Base-by-base conservation (phyloP, 257 asterid genomes). In the Datura wrightii region DNA sequence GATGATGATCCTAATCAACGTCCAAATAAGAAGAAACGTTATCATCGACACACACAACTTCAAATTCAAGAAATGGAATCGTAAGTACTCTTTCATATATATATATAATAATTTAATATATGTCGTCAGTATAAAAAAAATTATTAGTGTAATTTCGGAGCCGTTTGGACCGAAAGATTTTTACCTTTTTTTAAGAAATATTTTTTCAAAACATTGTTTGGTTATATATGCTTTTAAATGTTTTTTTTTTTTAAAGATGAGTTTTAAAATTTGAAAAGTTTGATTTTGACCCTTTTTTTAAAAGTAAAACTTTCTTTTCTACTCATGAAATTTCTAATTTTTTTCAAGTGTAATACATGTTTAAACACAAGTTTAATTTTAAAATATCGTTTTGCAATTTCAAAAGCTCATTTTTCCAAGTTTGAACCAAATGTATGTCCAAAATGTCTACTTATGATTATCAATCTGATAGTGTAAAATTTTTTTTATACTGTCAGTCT, bases 31-130 rank as follows among this genome's bases (percentile, higher is more conserved):
- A 93, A 90, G 91, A 94, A 94, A 86, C 92, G 92, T 7, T 94
- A 94, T 53, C 97, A 94, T 82, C 95, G 97, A 81, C 97, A 94
- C 82, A 90, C 96, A 0, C 95, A 94, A 85, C 90, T 87, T 24
- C 97, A 94, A 87, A 94, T 91, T 89, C 90, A 86, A 10, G 97
- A 94, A 88, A 92, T 94, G 97, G 97, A 94, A 88, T 83, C 95
- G 97, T 94, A 87, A 82, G 94, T 31, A 3, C 15, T 48, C 10
- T 79, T 72, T 19, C 6, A 36, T 67, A 6, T 4, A 14, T 53
- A 31, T 1, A 39, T 5, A 1, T 13, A 10, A 65, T 24, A 24
- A 24, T 24, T 8, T 65, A 34, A 7, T 67, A 67, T 72, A 10
- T 4, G 10, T 24, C 5, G 18, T 44, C n/a, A 44, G n/a, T 44